Evolutionary conservation across 1,139 yeast species (phyloP).

Genomic region (Diutina mesorugosa): DNA sequence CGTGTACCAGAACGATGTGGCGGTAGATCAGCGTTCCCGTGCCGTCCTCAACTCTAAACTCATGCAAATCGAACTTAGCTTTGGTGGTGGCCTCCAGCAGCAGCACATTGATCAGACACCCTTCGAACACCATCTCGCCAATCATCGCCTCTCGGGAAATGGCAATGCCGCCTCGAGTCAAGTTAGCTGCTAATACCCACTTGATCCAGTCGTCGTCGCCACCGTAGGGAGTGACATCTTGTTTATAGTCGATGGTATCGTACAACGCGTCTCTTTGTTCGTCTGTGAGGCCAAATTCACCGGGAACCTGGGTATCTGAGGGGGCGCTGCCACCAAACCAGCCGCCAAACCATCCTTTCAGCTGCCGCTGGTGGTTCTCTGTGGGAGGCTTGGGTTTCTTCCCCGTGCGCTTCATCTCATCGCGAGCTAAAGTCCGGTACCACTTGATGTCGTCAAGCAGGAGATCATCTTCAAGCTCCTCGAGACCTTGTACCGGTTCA

Average conservation of each 20-base stretch:
- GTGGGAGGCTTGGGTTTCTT: background rate
- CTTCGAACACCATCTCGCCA: slow-evolving; percentile 75
- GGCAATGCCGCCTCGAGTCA: background rate
- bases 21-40: slow-evolving; percentile 62
- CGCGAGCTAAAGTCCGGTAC: slow-evolving; percentile 69
- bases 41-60: slow-evolving; percentile 81
- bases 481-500: slow-evolving; percentile 19
- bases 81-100: slow-evolving; percentile 74
- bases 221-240: slow-evolving; percentile 27
- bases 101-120: slow-evolving; percentile 59
- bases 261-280: slow-evolving; percentile 75
- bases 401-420: slow-evolving; percentile 6
- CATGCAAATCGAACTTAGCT: slow-evolving; percentile 62
- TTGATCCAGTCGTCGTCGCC: background rate
- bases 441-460: slow-evolving; percentile 72
- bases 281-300: slow-evolving; percentile 33
- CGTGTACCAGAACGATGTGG: slow-evolving; percentile 82
- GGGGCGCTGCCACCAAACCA: slow-evolving; percentile 13
- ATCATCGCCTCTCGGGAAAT: slow-evolving; percentile 59
- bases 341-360: slow-evolving; percentile 13
- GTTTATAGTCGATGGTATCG: slow-evolving; percentile 89
- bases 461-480: slow-evolving; percentile 44
- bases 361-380: background rate
- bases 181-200: background rate
- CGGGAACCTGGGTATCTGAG: slow-evolving; percentile 9